A percentile compares a stretch with the other conserved stretches of the same genome.
Conservation (phyloP, 2,329 filamentous ascomycete genomes). For the Trichoderma brevicompactum region DNA sequence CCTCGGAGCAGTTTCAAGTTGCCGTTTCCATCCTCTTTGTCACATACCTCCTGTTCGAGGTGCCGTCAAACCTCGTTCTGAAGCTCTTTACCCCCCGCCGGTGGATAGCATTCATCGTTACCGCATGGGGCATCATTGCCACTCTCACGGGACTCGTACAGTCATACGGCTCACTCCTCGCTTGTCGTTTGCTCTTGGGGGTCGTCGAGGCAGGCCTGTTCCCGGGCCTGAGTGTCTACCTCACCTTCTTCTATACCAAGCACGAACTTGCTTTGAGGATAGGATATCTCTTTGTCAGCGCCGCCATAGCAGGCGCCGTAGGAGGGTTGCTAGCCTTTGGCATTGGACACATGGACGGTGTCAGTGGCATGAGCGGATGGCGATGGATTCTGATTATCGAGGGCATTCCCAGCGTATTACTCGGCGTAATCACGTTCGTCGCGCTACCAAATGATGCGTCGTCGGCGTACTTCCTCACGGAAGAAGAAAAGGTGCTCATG, state of each 20-base stretch:
- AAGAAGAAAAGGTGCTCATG: slow-evolving; percentile 69
- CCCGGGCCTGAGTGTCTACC: slow-evolving; percentile 69
- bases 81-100: slow-evolving; percentile 65
- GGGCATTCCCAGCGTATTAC: slow-evolving; percentile 48
- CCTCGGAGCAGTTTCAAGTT: slow-evolving; percentile 69
- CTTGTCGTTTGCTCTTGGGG: slow-evolving; percentile 70
- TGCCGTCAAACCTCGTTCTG: slow-evolving; percentile 67
- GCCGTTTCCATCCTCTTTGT: slow-evolving; percentile 70
- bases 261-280: slow-evolving; percentile 73
- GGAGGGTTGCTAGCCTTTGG: slow-evolving; percentile 75
- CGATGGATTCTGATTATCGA: slow-evolving; percentile 69
- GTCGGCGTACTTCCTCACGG: slow-evolving; percentile 63
- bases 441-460: slow-evolving; percentile 46
- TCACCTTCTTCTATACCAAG: slow-evolving; percentile 78
- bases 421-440: slow-evolving; percentile 44
- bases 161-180: slow-evolving; percentile 68
- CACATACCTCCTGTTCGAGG: slow-evolving; percentile 65
- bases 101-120: slow-evolving; percentile 68
- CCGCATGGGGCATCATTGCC: slow-evolving; percentile 70
- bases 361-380: slow-evolving; percentile 69
- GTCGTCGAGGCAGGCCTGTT: slow-evolving; percentile 72
- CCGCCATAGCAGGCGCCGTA: slow-evolving; percentile 71
- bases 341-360: slow-evolving; percentile 73
- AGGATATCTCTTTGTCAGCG: slow-evolving; percentile 72
- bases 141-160: slow-evolving; percentile 70